Evolutionary conservation across 2,329 filamentous ascomycete species (phyloP), one percentile per base, ranked within the genome.

Genomic region (Malbranchea zuffiana): DNA sequence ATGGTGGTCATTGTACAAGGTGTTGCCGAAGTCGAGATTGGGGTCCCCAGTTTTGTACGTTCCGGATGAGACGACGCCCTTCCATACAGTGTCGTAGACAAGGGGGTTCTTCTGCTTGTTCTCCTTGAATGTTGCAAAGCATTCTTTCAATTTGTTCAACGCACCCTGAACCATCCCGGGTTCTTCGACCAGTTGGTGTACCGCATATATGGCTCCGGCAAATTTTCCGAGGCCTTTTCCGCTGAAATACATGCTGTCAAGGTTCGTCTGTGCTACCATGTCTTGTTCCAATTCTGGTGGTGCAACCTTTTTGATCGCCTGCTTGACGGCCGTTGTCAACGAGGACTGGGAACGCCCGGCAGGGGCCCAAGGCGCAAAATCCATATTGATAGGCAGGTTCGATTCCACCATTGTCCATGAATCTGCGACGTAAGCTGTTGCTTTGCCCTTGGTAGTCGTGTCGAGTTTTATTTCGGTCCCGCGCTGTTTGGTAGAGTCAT

Each of bases 171-270:
- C 75, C 19, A 81, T 54, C 2, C 59, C 61, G 23, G 61, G 56
- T 46, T 85, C 72, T 7, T 68, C 66, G 4, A 81, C 57, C 43
- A 88, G 59, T 45, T 81, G 71, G 41, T 76, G 66, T 27, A 78
- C 67, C 0, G 76, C 72, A 49, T 81, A 78, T 25, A 83, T 61
- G 18, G 87, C 64, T 11, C 67, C 66, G 1, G 80, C 82, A 56
- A 85, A 87, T 54, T 88, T 88, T 44, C 78, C 80, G 12, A 90
- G 62, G 1, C 76, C 80, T 67, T 88, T 96, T 48, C 90, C 90
- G 48, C 82, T 82, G 58, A 80, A 95, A 60, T 96, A 96, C 76
- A 94, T 87, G 24, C 85, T 93, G 54, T 88, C 74, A 23, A 83
- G 65, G 45, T 90, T 74, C 4, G 76, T 75, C 51, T 90, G 79